Base-by-base conservation (phyloP, 495 filamentous ascomycete species). In the Clavariopsis aquatica region DNA sequence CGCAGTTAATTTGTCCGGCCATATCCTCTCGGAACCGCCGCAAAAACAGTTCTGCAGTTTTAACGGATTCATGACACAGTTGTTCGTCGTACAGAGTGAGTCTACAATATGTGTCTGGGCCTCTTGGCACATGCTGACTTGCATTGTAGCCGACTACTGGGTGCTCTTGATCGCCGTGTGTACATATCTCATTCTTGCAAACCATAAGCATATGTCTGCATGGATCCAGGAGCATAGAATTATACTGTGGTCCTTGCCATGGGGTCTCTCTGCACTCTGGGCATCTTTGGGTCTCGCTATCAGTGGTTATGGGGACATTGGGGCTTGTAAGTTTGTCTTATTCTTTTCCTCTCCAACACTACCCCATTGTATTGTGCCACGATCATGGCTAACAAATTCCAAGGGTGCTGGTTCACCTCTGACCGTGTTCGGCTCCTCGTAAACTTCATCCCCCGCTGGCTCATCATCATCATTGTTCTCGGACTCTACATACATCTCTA, bases 351-450 rank as follows among this genome's bases (percentile, higher is more conserved):
- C 46, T 43, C 52, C 20, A 45, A 38, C 26, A 1, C 17, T 15
- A 28, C 12, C 38, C 19, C 19, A 51, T 12, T 26, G n/a, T n/a
- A n/a, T n/a, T n/a, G n/a, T n/a, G n/a, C n/a, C n/a, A n/a, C n/a
- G n/a, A n/a, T n/a, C 38, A 29, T 38, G 19, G 8, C 49, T 60
- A 20, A 57, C 23, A 17, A 17, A n/a, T 41, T 19, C 23, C 23
- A 49, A 67, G 76, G 78, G 78, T 78, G 78, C 62, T 80, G 78
- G 78, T 78, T 80, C 57, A 78, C 77, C 1, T 71, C 66, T 20
- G 78, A 80, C 60, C 15, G 66, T 26, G 65, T 71, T n/a, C 72
- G 78, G 0, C 65, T 80, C n/a, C 62, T 76, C 2, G 75, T 76
- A 31, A 80, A 80, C 67, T 80, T 80, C 62, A 71, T 78, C 19